Evolutionary conservation across 257 asterid species (phyloP), one percentile per base, ranked within the genome.

Genomic region (Solanum acaule): DNA sequence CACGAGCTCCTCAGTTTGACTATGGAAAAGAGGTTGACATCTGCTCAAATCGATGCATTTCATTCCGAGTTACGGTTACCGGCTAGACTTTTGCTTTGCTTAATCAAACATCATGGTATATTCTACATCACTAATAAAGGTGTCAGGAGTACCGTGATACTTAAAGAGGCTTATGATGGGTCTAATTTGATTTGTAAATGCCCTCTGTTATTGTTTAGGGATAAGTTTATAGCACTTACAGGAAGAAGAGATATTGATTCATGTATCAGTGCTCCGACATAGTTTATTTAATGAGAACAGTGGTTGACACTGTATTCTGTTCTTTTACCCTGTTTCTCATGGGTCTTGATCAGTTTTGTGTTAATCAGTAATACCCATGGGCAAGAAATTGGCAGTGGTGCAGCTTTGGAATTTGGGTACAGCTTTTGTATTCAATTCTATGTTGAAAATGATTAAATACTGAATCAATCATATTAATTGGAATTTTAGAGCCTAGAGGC

Each of bases 1-100:
- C 99, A 96, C 33, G 99, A 97, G 94, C 94, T 97, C 88, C 95
- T 96, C 49, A 96, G 99, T 90, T 93, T 97, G 92, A 96, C 98
- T 8, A 89, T 95, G 93, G 99, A 96, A 91, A 97, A 94, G 94
- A 91, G 94, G 89, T 42, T 97, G 93, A 95, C 96, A 84, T 95
- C 98, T 38, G 96, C 93, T 85, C 99, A 96, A 92, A 70, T 97
- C 33, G 99, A 95, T 87, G 98, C 98, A 27, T 97, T 97, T 87
- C 99, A 96, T 86, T 91, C 88, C 0, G 99, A 93, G 91, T 91
- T 87, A 77, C 94, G 94, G 67, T 89, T 97, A 86, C 99, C 99
- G 22, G 93, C 96, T 86, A 92, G 95, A 82, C 91, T 97, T 42
- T 49, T 96, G 92, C 98, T 94, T 65, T 96, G 98, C 94, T 91